Conservation (phyloP, 768 basidiomycete species). For the Chalciporus sphaerocephalus region DNA sequence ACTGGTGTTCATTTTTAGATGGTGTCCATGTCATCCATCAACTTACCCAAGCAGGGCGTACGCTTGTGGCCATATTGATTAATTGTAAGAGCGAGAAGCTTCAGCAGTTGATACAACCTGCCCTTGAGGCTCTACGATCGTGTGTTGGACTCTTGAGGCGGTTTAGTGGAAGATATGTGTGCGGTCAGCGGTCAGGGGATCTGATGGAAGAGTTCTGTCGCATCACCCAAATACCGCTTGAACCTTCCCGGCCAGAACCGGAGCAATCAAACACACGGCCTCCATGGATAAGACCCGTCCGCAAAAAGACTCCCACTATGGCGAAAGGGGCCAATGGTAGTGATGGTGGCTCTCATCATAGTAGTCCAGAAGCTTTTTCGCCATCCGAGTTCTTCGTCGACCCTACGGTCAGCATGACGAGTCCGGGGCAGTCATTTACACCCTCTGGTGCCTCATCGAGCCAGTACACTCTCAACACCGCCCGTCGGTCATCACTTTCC, state of each 20-base stretch:
- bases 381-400: conserved; percentile 63
- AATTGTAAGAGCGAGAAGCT: conserved; percentile 81
- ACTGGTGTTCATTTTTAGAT: conserved; percentile 43
- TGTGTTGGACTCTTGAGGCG: conserved; percentile 84
- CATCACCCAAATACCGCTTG: conserved; percentile 82
- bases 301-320: conserved; percentile 61
- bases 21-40: conserved; percentile 96
- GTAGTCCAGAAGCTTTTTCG: conserved; percentile 64
- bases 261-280: conserved; percentile 52
- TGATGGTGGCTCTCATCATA: conserved; percentile 43
- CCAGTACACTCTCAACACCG: conserved; percentile 24
- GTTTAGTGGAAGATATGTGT: conserved; percentile 90
- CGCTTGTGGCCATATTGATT: conserved; percentile 80
- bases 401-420: conserved; percentile 25
- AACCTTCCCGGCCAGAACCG: conserved; percentile 54
- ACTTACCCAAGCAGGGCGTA: conserved; percentile 88
- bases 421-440: conserved; percentile 20
- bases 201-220: conserved; percentile 95
- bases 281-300: conserved; percentile 87
- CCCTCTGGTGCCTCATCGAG: conserved; percentile 15
- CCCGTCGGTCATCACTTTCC: conserved; percentile 22
- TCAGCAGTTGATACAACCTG: conserved; percentile 72
- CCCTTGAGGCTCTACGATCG: conserved; percentile 80
- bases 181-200: conserved; percentile 86
- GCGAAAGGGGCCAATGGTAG: conserved; percentile 40